Base-by-base conservation (phyloP, 805 yeast genomes). In the Alloascoidea africana region DNA sequence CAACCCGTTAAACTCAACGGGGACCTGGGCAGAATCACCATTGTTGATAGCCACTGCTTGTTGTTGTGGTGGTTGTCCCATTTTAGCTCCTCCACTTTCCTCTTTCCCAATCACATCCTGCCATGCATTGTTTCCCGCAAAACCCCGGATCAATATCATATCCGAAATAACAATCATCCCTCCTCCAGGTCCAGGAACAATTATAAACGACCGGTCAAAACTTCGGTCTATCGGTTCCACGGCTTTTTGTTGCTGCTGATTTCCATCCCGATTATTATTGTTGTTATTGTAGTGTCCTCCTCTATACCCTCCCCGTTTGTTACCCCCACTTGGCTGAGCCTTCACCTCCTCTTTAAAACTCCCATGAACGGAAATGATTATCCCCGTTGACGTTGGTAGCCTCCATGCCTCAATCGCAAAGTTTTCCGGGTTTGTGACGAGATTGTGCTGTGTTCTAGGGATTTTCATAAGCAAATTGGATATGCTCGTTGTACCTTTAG, bases 91-190 rank as follows among this genome's bases (percentile, higher is more conserved):
- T n/a, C n/a, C n/a, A n/a, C n/a, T n/a, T n/a, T n/a, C n/a, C n/a
- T n/a, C n/a, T n/a, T n/a, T n/a, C n/a, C n/a, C n/a, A 27, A 35
- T 19, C 8, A 38, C 18, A 35, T 38, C 44, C 32, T 40, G 40
- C 87, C 89, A 83, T 0, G 83, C 68, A 17, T 68, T 63, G 16
- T 58, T 46, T 3, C 70, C 73, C 1, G 76, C 65, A 45, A 60
- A 66, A 4, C 76, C 66, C 44, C 94, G 73, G 3, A 91, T 58
- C 13, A 75, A 64, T 38, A 91, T 62, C 52, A 83, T 54, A 56
- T 91, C 98, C 23, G 93, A 79, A 13, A 94, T 96, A 18, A 91
- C 74, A n/a, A 85, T 62, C 62, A 84, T 72, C 18, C 72, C 60
- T 3, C 86, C 81, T 40, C 68, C 67, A 14, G 75, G 70, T 11